phyloP scores from a whole-genome alignment of 2,329 filamentous ascomycete genomes.

The Ceratocystis cacaofunesta region DNA sequence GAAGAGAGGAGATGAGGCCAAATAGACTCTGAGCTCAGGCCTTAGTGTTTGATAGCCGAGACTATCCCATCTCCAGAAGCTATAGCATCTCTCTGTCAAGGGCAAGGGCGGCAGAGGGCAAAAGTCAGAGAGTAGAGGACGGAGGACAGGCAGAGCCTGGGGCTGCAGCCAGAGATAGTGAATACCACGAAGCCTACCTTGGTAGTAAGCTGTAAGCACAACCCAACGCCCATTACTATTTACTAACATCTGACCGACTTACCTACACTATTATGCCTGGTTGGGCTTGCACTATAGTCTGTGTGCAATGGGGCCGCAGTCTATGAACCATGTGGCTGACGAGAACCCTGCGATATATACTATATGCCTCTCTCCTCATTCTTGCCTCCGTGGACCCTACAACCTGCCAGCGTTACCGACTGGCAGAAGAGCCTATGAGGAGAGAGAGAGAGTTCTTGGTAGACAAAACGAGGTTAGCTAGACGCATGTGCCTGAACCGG shows the following conservation, averaged over 20 bases:
- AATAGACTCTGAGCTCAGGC: not conserved
- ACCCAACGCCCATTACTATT: not conserved
- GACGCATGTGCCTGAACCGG: not conserved
- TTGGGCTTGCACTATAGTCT: not conserved
- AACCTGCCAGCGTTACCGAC: not conserved
- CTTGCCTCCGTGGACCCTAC: not conserved
- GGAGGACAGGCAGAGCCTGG: too few relatives aligned
- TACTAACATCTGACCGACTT: not conserved
- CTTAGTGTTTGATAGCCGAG: not conserved
- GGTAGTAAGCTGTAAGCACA: not conserved
- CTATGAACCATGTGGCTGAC: not conserved
- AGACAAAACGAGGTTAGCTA: not conserved
- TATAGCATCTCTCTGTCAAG: not conserved
- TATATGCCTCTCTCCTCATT: not conserved
- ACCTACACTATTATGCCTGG: too few relatives aligned
- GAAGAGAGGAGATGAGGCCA: not conserved
- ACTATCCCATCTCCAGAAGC: not conserved
- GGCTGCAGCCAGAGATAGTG: too few relatives aligned
- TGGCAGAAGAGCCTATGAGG: not conserved
- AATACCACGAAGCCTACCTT: not conserved
- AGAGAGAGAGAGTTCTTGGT: too few relatives aligned
- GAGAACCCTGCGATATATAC: not conserved
- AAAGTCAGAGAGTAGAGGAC: too few relatives aligned
- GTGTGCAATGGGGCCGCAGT: not conserved
- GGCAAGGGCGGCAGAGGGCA: not conserved